Evolutionary conservation across 768 basidiomycete species (phyloP).

Genomic region (Amanita brunnescens): DNA sequence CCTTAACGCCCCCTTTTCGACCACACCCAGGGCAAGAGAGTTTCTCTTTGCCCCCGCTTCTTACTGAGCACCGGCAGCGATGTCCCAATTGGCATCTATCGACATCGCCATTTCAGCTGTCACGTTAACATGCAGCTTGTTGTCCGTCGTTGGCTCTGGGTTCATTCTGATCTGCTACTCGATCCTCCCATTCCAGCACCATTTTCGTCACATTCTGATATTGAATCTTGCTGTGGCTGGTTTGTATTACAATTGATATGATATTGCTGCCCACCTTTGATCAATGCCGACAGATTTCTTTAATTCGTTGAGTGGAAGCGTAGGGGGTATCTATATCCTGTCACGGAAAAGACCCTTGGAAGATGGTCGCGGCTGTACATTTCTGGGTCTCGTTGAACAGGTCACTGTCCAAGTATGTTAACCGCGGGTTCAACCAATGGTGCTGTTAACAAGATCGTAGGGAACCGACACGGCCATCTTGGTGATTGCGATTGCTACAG

Average conservation of each 20-base stretch:
- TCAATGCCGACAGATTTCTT: conserved; percentile 6
- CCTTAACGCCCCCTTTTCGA: no score
- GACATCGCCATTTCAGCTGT: neutral
- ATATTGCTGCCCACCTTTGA: no score
- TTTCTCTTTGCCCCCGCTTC: neutral
- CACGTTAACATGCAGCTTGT: conserved; percentile 7
- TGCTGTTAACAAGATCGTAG: neutral
- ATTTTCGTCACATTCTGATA: conserved; percentile 13
- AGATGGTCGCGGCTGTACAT: neutral
- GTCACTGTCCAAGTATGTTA: neutral
- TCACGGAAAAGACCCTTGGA: neutral
- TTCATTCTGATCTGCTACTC: conserved; percentile 12
- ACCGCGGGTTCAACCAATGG: no score
- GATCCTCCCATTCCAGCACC: conserved; percentile 6
- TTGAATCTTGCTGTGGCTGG: conserved; percentile 11
- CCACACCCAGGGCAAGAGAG: neutral
- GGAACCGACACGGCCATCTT: conserved; percentile 12
- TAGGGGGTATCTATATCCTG: conserved; percentile 11
- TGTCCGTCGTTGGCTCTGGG: conserved; percentile 9
- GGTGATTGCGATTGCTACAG: conserved; percentile 11
- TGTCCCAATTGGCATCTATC: neutral
- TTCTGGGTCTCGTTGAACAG: neutral
- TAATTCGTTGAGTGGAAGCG: conserved; percentile 6
- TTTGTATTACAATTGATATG: neutral
- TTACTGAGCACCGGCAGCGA: neutral